Evolutionary conservation across 2,329 filamentous ascomycete genomes (phyloP), one percentile per base, ranked within the genome.

Genomic region (Aspergillus awamori): DNA sequence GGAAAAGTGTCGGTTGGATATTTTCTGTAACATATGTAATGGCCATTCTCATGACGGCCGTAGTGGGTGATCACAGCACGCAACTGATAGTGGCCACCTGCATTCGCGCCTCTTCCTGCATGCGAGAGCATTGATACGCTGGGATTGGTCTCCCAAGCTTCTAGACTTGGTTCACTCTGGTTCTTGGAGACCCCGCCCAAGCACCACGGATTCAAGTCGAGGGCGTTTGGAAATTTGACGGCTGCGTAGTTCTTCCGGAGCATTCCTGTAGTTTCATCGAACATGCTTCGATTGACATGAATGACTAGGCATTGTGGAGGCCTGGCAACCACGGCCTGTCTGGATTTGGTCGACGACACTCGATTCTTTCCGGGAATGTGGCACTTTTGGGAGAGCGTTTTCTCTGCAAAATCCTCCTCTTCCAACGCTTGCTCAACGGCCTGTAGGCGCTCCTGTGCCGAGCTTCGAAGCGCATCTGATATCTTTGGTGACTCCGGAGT

Each of bases 261-360:
- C 62, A 86, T 81, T 5, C 92, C 92, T 0, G 92, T 96, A 53
- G 81, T 83, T 66, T 96, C 92, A 69, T 97, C 90, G 69, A 97
- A 98, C 0, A 95, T 86, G 54, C 93, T 97, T 43, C 95, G 87
- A 71, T 98, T 97, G 73, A 98, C 85, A 73, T 99, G 95, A 8
- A 98, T 82, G 0, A 88, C 90, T 13, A 99, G 81, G 59, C 90
- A 91, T 64, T 88, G 87, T 1, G 95, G 95, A 1, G 93, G 85
- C 30, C 93, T 84, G 3, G 91, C 93, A 67, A 99, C 86, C 11
- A 94, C 91, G 8, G 91, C 89, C 74, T 98, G 95, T 61, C 93
- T 90, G 8, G 93, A 93, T 77, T 99, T 99, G 5, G 90, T 96
- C 15, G 89, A 88, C 20, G 84, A 86, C 7, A 93, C 86, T 70